Conservation (phyloP, 306 rosid species). For the Echinosophora koreensis region DNA sequence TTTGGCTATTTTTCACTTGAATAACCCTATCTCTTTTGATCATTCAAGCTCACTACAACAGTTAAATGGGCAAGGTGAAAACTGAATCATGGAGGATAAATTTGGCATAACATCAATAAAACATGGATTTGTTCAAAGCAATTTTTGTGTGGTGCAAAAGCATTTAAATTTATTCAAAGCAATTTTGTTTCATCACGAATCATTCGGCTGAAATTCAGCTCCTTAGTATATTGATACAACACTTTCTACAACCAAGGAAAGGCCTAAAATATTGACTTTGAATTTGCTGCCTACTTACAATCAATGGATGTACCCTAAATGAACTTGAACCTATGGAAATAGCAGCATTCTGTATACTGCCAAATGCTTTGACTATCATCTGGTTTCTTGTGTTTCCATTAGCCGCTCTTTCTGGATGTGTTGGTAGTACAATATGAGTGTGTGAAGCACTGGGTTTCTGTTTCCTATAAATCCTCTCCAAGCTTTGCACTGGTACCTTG, state of each 20-base stretch:
- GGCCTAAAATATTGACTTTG: conserved; percentile 59
- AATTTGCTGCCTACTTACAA: conserved; percentile 57
- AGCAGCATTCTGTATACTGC: conserved; percentile 44
- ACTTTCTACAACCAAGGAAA: conserved; percentile 51
- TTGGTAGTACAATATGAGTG: conserved; percentile 53
- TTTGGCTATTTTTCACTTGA: too few relatives aligned
- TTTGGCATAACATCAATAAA: neutral
- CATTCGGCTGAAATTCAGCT: conserved; percentile 35
- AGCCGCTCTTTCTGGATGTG: conserved; percentile 56
- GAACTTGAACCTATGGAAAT: conserved; percentile 51
- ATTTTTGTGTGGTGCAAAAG: too few relatives aligned
- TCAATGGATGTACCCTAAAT: conserved; percentile 56
- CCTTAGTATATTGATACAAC: conserved; percentile 63
- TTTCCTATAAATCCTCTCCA: conserved; percentile 54
- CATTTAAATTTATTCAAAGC: too few relatives aligned
- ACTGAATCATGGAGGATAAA: neutral
- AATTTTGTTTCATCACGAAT: conserved; percentile 17
- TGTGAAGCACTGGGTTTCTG: conserved; percentile 54
- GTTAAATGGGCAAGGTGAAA: too few relatives aligned
- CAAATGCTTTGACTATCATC: conserved; percentile 58
- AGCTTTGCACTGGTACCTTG: conserved; percentile 50
- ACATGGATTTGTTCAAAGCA: neutral
- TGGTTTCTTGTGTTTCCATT: conserved; percentile 62
- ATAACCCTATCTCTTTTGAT: too few relatives aligned
- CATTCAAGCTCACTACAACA: too few relatives aligned